These are phyloP conservation scores for Eutrema japonicum DNA, from an alignment of 345 rosid genomes.

Conservation along the genomic window DNA sequence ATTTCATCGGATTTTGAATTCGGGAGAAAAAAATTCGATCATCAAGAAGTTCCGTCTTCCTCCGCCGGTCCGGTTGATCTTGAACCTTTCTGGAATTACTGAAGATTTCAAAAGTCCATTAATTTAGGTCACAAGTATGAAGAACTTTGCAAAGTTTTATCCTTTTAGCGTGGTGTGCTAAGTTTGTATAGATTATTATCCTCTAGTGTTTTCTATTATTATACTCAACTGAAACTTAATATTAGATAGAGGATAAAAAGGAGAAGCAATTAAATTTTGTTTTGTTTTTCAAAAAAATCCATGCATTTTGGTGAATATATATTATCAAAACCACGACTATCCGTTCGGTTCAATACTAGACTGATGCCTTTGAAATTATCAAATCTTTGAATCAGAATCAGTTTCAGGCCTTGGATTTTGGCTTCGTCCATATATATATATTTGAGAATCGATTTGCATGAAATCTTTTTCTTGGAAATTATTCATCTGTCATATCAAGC, in stretches of 20 bases:
- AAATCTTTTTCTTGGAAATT: neutral
- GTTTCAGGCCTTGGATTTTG: neutral
- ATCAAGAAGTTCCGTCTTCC: slow-evolving; percentile 54
- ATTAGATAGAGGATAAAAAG: neutral
- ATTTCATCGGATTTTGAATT: slow-evolving; percentile 56
- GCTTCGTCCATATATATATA: neutral
- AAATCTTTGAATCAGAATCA: neutral
- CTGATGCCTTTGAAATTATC: neutral
- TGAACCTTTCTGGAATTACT: slow-evolving; percentile 72
- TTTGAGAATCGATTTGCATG: neutral
- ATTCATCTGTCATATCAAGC: neutral
- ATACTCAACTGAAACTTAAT: neutral
- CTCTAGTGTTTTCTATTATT: slow-evolving; percentile 13
- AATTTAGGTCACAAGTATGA: slow-evolving; percentile 23
- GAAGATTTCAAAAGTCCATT: slow-evolving; percentile 31
- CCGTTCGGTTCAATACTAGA: neutral
- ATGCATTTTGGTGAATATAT: neutral
- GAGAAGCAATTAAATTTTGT: neutral
- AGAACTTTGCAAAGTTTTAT: slow-evolving; percentile 18
- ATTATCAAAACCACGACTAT: neutral
- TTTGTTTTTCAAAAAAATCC: neutral
- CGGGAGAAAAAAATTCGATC: slow-evolving; percentile 52
- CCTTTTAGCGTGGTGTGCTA: slow-evolving; percentile 33
- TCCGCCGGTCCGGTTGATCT: slow-evolving; percentile 53
- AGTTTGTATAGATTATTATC: slow-evolving; percentile 42